Conservation (phyloP, 495 filamentous ascomycete genomes). For the Terfezia claveryi region DNA sequence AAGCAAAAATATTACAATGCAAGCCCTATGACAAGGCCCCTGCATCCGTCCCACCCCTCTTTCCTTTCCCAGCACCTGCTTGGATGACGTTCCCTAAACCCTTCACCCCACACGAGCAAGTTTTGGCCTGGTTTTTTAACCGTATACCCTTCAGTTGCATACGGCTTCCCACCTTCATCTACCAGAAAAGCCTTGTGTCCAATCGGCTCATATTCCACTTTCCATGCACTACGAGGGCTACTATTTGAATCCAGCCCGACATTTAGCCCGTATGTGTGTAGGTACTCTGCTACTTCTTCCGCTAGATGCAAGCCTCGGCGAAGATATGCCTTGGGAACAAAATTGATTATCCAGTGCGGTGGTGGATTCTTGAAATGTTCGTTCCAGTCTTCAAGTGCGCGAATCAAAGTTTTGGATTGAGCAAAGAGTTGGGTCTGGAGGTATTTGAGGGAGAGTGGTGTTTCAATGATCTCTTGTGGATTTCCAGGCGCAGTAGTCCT, state of each 20-base stretch:
- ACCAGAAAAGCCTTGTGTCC: constrained; percentile 14
- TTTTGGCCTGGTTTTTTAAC: too few species aligned
- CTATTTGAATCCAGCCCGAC: not conserved
- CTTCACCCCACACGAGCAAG: not conserved
- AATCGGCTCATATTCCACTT: constrained; percentile 18
- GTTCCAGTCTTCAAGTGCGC: constrained; percentile 13
- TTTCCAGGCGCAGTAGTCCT: not conserved
- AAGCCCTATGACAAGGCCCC: not conserved
- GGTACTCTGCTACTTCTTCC: constrained; percentile 16
- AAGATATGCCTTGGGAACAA: constrained; percentile 17
- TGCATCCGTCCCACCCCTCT: not conserved
- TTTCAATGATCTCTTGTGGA: constrained; percentile 5
- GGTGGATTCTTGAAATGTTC: constrained; percentile 17
- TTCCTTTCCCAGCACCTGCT: not conserved
- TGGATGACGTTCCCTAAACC: not conserved
- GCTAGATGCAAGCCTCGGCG: constrained; percentile 15
- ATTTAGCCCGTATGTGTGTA: constrained; percentile 3
- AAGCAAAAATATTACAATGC: not conserved
- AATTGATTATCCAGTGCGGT: constrained; percentile 19
- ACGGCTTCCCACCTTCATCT: not conserved
- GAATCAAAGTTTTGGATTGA: constrained; percentile 9
- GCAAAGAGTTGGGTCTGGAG: constrained; percentile 14
- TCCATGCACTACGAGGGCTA: constrained; percentile 7
- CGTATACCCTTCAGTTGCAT: too few species aligned
- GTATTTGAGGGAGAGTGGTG: constrained; percentile 8